Evolutionary conservation across 2,329 filamentous ascomycete species (phyloP).

Genomic region (Ophiostoma himal-ulmi): DNA sequence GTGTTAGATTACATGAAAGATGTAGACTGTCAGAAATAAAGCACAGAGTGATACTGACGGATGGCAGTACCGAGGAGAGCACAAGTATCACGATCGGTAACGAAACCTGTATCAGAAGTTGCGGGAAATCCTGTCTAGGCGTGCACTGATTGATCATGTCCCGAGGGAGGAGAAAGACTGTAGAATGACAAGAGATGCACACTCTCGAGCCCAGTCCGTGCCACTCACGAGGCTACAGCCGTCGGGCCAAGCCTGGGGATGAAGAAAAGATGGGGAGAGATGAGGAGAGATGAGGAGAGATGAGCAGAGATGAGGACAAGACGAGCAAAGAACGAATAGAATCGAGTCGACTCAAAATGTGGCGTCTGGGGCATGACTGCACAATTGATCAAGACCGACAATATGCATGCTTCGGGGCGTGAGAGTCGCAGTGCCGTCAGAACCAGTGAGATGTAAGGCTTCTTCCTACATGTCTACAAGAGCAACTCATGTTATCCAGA

Average conservation of each 20-base stretch:
- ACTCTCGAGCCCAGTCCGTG: background rate
- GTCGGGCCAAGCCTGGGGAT: background rate
- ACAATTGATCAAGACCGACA: background rate
- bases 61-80: background rate
- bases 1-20: background rate
- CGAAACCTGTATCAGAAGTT: background rate
- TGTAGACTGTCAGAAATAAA: background rate
- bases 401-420: background rate
- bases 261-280: background rate
- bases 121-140: too few species aligned
- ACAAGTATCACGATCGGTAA: background rate
- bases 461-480: too few species aligned
- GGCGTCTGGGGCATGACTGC: background rate
- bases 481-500: background rate
- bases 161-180: background rate
- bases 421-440: background rate
- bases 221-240: background rate
- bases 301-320: background rate
- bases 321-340: background rate
- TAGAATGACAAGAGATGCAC: background rate
- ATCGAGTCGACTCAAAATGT: background rate
- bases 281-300: too few species aligned
- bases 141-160: background rate
- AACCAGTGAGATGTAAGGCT: background rate
- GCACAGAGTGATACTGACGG: background rate